phyloP scores from a whole-genome alignment of 495 filamentous ascomycete genomes.

The Penicillium alfredii region DNA sequence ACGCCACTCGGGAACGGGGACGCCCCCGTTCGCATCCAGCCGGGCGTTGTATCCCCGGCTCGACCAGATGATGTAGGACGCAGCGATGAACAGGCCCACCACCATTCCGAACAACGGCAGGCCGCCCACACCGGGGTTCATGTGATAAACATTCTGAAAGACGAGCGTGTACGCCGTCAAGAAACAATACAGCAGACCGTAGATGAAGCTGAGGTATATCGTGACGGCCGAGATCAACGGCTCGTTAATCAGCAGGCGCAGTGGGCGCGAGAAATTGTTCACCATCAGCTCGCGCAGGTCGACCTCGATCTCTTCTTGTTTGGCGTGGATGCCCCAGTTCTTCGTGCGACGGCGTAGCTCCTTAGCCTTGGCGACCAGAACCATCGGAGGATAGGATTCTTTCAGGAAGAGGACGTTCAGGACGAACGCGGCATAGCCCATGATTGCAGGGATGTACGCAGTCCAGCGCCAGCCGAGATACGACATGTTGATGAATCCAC shows the following conservation, averaged over 20 bases:
- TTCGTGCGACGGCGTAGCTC: constrained; percentile 75
- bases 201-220: constrained; percentile 33
- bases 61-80: constrained; percentile 23
- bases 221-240: constrained; percentile 26
- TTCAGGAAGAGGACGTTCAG: constrained; percentile 69
- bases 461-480: constrained; percentile 84
- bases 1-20: constrained; percentile 82
- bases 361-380: constrained; percentile 70
- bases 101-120: constrained; percentile 41
- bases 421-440: constrained; percentile 68
- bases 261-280: constrained; percentile 30
- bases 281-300: constrained; percentile 58
- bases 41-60: constrained; percentile 46
- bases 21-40: constrained; percentile 62
- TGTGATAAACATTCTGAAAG: constrained; percentile 34
- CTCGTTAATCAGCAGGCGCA: constrained; percentile 24
- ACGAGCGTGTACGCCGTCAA: constrained; percentile 41
- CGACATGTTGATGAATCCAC: constrained; percentile 58
- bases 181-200: constrained; percentile 42
- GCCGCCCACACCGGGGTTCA: constrained; percentile 34
- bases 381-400: constrained; percentile 81
- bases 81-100: constrained; percentile 35
- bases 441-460: constrained; percentile 65
- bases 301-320: constrained; percentile 89
- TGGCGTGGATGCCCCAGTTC: constrained; percentile 94